Base-by-base conservation (phyloP, 805 yeast species). In the Teunomyces pallodes region DNA sequence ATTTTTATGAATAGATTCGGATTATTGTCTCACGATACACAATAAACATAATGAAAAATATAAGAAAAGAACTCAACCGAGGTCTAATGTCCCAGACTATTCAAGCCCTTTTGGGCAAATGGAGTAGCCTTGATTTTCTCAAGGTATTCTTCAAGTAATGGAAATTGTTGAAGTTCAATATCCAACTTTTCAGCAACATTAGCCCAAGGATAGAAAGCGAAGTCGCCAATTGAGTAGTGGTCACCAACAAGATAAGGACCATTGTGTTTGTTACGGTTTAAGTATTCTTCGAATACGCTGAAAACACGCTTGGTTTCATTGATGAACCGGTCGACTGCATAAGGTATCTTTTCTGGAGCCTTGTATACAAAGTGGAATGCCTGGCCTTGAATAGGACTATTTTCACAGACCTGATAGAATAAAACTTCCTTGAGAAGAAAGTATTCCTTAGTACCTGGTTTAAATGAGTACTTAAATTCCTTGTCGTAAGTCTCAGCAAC, bases 381-480 rank as follows among this genome's bases (percentile, higher is more conserved):
- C 59, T 83, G 87, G 7, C 88, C 88, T 56, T 76, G 82, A 74
- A 77, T 79, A 47, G 87, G 86, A 31, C 84, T 84, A 36, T 77
- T 64, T 7, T 79, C 51, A 7, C 83, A 82, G 67, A 78, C 74
- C 55, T 81, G 85, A 71, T 80, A 83, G 39, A 72, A 70, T 6
- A 77, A 53, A 76, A 84, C 74, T 52, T 80, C 81, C 54, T 76
- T 58, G 59, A 76, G 75, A 52, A 72, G 75, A 62, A 79, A 84
- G 62, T 82, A 83, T 41, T 64, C 64, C 41, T 54, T 49, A 24
- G 81, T 49, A 9, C 67, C 68, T 26, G 29, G 45, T 24, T 62
- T 66, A 51, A 63, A 77, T 17, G 76, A 70, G 54, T 51, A 75
- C 61, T 79, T 78, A 50, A 72, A 60, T 9, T 80, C 81, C 46